Evolutionary conservation across 2,329 filamentous ascomycete genomes (phyloP), one percentile per base, ranked within the genome.

Genomic region (Neofusicoccum cordaticola): DNA sequence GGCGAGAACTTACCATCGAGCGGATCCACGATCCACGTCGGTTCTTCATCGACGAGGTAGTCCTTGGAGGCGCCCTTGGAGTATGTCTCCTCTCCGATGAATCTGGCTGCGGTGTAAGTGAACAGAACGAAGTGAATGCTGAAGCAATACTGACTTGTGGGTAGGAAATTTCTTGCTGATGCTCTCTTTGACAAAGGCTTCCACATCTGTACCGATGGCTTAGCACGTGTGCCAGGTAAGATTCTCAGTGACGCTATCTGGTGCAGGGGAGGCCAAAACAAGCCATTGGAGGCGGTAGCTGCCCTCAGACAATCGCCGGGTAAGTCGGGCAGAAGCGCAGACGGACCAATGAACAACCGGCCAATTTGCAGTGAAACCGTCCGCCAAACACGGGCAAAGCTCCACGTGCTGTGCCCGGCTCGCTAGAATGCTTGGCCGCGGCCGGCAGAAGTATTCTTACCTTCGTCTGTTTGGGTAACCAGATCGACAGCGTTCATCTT

Each of bases 401-500:
- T 31, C 35, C 51, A 56, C 51, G 51, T 42, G 51, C 51, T 12
- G 22, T 22, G 3, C 22, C 22, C 22, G 22, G 22, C 51, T 56
- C 35, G 51, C 12, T 42, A 42, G 11, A 19, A 4, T 8, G 34
- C 9, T 27, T 62, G n/a, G 45, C 58, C 13, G 8, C n/a, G 19
- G 19, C 13, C 15, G 60, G 39, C 45, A 44, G 9, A 45, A 35
- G 31, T 15, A 27, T 4, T 17, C 48, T 68, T 76, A 90, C 88
- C 88, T 77, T 90, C 84, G 72, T 93, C 90, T 0, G 88, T 90
- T 77, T 92, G 86, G 9, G 90, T 93, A 19, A 93, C 90, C 67
- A 93, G 85, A 73, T 93, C 90, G 11, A 93, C 90, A 1, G 89
- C 84, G 72, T 86, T 92, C 68, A 90, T 87, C 74, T 93, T 93